Evolutionary conservation across 1,284 basidiomycete species (phyloP).

Genomic region (Amylostereum chailletii): DNA sequence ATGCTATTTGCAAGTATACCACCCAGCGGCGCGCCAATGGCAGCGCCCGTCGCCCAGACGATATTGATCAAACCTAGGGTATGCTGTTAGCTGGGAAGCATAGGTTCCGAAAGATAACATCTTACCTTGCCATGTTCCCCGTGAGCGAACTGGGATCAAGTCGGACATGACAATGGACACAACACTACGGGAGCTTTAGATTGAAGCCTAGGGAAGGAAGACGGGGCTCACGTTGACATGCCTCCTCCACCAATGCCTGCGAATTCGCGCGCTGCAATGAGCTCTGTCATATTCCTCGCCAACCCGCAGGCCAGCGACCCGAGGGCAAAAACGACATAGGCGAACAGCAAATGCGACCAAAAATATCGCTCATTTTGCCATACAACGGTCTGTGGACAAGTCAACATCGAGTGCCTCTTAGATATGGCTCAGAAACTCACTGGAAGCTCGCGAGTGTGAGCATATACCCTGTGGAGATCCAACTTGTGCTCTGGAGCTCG

Average conservation of each 20-base stretch:
- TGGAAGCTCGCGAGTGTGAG: conserved; percentile 53
- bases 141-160: conserved; percentile 45
- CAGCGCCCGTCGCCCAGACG: conserved; percentile 45
- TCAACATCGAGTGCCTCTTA: not conserved
- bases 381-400: conserved; percentile 39
- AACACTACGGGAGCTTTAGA: conserved; percentile 26
- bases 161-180: conserved; percentile 58
- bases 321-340: conserved; percentile 45
- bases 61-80: conserved; percentile 44
- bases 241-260: conserved; percentile 59
- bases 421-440: conserved; percentile 24
- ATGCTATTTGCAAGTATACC: conserved; percentile 50
- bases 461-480: conserved; percentile 59
- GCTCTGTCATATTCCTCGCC: conserved; percentile 43
- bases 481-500: conserved; percentile 55
- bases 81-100: not conserved
- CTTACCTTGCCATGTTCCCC: conserved; percentile 57
- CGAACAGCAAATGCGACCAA: conserved; percentile 50
- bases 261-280: conserved; percentile 47
- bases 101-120: not conserved
- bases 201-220: not conserved
- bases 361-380: conserved; percentile 60
- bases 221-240: conserved; percentile 45
- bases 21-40: conserved; percentile 48
- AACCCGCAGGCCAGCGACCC: conserved; percentile 48